phyloP scores from a whole-genome alignment of 768 basidiomycete genomes.

The Strobilomyces dryophilus region DNA sequence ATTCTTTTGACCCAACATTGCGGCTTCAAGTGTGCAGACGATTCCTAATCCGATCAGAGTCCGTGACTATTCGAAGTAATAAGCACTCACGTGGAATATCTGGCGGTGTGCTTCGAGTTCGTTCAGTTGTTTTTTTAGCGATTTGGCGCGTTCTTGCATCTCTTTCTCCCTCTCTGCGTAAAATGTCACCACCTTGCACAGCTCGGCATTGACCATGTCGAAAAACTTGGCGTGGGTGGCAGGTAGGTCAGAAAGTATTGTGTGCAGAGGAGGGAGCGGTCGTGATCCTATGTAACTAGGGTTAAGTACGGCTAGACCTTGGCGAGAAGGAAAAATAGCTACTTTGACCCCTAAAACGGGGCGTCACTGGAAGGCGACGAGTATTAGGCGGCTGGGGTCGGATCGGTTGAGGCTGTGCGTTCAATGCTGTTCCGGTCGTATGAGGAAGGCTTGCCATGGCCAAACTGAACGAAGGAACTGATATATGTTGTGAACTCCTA shows the following conservation, averaged over 20 bases:
- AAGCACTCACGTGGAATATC: conserved; percentile 48
- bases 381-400: background rate
- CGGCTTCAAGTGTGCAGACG: background rate
- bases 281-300: conserved; percentile 5
- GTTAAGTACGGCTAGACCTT: background rate
- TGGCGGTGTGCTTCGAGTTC: conserved; percentile 71
- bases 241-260: conserved; percentile 53
- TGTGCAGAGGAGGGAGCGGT: conserved; percentile 35
- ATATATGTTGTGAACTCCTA: background rate
- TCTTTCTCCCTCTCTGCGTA: conserved; percentile 68
- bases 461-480: conserved; percentile 15
- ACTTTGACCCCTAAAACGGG: conserved; percentile 13
- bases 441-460: conserved; percentile 6
- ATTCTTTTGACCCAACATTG: conserved; percentile 13
- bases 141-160: conserved; percentile 44
- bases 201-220: conserved; percentile 66
- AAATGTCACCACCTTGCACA: conserved; percentile 84
- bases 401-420: background rate
- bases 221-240: conserved; percentile 71
- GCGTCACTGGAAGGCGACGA: background rate
- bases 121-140: conserved; percentile 63
- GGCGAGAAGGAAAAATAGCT: background rate
- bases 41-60: conserved; percentile 11
- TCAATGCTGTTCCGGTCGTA: background rate
- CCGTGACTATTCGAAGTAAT: background rate